phyloP scores from a whole-genome alignment of 495 filamentous ascomycete species.

The Amniculicola lignicola region DNA sequence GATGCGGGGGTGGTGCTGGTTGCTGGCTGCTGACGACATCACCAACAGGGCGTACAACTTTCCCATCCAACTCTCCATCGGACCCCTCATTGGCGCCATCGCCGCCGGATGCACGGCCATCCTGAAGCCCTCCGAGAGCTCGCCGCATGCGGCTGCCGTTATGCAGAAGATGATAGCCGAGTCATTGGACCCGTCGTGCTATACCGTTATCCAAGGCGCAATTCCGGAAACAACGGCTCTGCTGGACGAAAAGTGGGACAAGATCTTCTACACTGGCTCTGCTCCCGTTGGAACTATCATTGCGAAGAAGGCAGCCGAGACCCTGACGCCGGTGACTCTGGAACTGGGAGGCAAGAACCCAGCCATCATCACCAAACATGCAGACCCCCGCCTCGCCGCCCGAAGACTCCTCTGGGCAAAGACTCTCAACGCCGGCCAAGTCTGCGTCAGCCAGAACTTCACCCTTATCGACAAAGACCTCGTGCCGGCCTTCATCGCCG shows the following conservation, averaged over 20 bases:
- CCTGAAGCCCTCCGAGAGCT: conserved; percentile 83
- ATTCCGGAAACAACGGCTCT: conserved; percentile 76
- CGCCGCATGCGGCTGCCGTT: conserved; percentile 70
- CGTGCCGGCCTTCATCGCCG: conserved; percentile 66
- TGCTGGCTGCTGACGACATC: not conserved
- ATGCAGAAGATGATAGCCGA: conserved; percentile 72
- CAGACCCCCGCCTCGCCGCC: conserved; percentile 77
- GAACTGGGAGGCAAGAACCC: conserved; percentile 93
- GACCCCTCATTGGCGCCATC: conserved; percentile 84
- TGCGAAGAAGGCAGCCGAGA: conserved; percentile 85
- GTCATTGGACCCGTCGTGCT: conserved; percentile 73
- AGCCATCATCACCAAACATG: conserved; percentile 78
- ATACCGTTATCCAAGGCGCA: conserved; percentile 74
- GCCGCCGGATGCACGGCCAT: conserved; percentile 85
- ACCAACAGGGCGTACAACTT: conserved; percentile 74
- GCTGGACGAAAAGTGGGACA: conserved; percentile 89
- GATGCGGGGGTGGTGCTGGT: not conserved
- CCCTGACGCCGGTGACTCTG: conserved; percentile 80
- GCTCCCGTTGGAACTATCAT: conserved; percentile 77
- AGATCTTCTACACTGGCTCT: conserved; percentile 93
- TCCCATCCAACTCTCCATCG: conserved; percentile 74
- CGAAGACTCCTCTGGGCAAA: conserved; percentile 86
- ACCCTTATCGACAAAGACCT: conserved; percentile 73
- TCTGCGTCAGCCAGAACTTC: conserved; percentile 89
- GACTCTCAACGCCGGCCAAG: conserved; percentile 76